Conservation (phyloP, 2,329 filamentous ascomycete species). For the Metarhizium rileyi region DNA sequence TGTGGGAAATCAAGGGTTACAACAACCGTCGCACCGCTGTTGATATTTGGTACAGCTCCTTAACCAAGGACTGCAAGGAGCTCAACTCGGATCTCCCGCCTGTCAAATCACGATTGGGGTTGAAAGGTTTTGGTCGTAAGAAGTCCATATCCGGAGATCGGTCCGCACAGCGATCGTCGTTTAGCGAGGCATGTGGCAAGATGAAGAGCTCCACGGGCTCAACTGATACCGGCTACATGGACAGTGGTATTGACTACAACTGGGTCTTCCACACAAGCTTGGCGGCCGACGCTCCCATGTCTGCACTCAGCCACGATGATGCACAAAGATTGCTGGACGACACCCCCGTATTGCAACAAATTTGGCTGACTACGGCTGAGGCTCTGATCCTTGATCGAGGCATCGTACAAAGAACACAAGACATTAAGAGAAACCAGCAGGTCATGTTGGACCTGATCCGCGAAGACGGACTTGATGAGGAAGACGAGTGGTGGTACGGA, state of each 20-base stretch:
- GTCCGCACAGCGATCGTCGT: constrained; percentile 12
- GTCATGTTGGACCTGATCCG: constrained; percentile 56
- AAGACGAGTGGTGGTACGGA: constrained; percentile 56
- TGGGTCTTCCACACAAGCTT: constrained; percentile 50
- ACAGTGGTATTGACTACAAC: constrained; percentile 22
- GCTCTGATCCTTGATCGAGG: constrained; percentile 49
- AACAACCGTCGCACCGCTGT: constrained; percentile 49
- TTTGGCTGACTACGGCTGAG: constrained; percentile 55
- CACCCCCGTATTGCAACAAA: constrained; percentile 46
- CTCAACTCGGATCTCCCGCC: constrained; percentile 24
- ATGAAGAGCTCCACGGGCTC: constrained; percentile 20
- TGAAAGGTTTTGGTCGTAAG: constrained; percentile 47
- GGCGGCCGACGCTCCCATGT: constrained; percentile 53
- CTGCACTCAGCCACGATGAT: constrained; percentile 39
- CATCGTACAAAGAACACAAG: constrained; percentile 46
- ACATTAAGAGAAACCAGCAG: constrained; percentile 54
- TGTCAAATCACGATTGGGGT: constrained; percentile 39
- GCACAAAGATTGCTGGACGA: constrained; percentile 42
- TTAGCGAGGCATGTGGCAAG: constrained; percentile 16
- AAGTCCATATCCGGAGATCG: constrained; percentile 35
- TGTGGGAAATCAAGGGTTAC: constrained; percentile 60
- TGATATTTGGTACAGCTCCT: constrained; percentile 47
- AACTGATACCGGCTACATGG: constrained; percentile 19
- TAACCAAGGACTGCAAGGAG: constrained; percentile 40
- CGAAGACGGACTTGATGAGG: constrained; percentile 47